A percentile compares a stretch with the other conserved stretches of the same genome.
Conservation (phyloP, 768 basidiomycete species). For the Leucocoprinus sp. region DNA sequence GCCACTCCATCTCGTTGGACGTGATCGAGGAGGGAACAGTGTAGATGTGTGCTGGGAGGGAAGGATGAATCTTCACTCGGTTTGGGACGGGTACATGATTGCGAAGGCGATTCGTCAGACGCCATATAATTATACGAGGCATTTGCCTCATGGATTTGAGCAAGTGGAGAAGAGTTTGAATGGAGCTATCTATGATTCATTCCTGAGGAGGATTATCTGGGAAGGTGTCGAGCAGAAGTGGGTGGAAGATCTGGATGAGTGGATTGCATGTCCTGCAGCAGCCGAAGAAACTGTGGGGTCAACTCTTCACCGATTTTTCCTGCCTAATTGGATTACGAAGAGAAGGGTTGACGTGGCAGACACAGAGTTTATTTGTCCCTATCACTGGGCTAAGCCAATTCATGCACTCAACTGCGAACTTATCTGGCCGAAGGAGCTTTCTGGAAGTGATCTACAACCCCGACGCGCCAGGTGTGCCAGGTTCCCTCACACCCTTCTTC, state of each 20-base stretch:
- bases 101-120: constrained; percentile 73
- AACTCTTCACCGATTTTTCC: constrained; percentile 6
- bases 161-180: constrained; percentile 56
- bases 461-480: constrained; percentile 3
- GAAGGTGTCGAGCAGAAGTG: constrained; percentile 4
- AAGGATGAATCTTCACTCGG: constrained; percentile 72
- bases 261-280: constrained; percentile 8
- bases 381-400: constrained; percentile 66
- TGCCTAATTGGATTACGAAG: constrained; percentile 3
- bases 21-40: constrained; percentile 84
- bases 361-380: constrained; percentile 53
- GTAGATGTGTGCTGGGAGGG: constrained; percentile 69
- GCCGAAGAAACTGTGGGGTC: background rate
- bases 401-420: constrained; percentile 77
- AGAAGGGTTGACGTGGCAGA: constrained; percentile 22
- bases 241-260: constrained; percentile 7
- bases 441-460: background rate
- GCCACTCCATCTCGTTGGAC: constrained; percentile 85
- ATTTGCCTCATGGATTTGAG: constrained; percentile 40
- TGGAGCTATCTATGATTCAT: constrained; percentile 81
- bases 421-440: constrained; percentile 66
- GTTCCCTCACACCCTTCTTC: too few species aligned
- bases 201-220: constrained; percentile 37
- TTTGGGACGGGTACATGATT: constrained; percentile 83
- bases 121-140: constrained; percentile 66